phyloP scores from a whole-genome alignment of 2,329 filamentous ascomycete species.

The Calonectria pseudoturangicola region DNA sequence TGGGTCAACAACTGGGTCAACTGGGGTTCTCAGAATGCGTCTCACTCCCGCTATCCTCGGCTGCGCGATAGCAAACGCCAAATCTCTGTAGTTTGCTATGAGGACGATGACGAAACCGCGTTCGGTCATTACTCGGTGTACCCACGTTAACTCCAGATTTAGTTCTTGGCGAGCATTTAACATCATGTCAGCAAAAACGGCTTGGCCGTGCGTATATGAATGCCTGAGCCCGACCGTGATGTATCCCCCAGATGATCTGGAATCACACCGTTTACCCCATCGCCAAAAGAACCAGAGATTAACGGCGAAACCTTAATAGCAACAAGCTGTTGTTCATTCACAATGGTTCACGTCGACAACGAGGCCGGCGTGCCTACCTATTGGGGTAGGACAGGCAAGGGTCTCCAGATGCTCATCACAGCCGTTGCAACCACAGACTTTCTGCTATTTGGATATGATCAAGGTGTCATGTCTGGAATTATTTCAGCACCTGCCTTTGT shows the following conservation, averaged over 20 bases:
- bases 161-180: slow-evolving; percentile 1
- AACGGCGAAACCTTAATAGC: neutral
- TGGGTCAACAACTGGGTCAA: too few species aligned
- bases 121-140: slow-evolving; percentile 15
- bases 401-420: slow-evolving; percentile 74
- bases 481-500: slow-evolving; percentile 72
- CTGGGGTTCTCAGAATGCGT: neutral
- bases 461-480: slow-evolving; percentile 72
- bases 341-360: slow-evolving; percentile 24
- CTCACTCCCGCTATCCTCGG: neutral
- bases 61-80: neutral
- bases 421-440: slow-evolving; percentile 78
- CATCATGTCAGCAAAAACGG: slow-evolving; percentile 2
- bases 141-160: slow-evolving; percentile 4
- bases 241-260: neutral
- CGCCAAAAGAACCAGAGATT: neutral
- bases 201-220: neutral
- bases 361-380: slow-evolving; percentile 63
- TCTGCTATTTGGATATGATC: slow-evolving; percentile 75
- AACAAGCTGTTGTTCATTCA: neutral
- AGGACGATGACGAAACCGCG: slow-evolving; percentile 1
- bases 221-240: neutral
- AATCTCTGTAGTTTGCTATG: slow-evolving; percentile 1
- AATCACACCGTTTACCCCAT: neutral
- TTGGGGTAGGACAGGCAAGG: slow-evolving; percentile 75